Conservation (phyloP, 208 protist genomes). For the Lotmaria passim region DNA sequence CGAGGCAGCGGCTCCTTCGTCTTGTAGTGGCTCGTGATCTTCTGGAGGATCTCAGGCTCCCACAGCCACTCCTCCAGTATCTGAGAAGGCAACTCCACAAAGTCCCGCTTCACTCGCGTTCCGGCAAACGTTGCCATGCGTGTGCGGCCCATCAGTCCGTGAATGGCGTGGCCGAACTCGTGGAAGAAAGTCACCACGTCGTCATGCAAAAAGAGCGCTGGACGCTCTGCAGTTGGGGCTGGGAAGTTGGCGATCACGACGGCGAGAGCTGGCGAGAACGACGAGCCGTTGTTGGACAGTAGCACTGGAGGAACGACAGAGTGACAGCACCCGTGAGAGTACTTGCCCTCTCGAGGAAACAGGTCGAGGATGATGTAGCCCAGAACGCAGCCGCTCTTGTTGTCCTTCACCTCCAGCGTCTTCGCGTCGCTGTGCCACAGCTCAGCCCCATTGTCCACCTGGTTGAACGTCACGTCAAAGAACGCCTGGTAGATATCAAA, state of each 20-base stretch:
- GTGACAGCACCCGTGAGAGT: constrained; percentile 82
- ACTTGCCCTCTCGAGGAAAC: constrained; percentile 89
- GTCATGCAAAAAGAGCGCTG: constrained; percentile 76
- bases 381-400: constrained; percentile 54
- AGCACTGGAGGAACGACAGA: constrained; percentile 76
- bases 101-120: constrained; percentile 83
- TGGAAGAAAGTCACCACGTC: constrained; percentile 92
- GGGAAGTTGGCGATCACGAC: constrained; percentile 89
- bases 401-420: constrained; percentile 77
- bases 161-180: constrained; percentile 91
- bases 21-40: constrained; percentile 85
- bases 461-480: constrained; percentile 79
- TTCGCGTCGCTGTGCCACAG: constrained; percentile 75
- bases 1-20: constrained; percentile 71
- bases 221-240: constrained; percentile 62
- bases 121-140: constrained; percentile 82
- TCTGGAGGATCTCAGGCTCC: constrained; percentile 79
- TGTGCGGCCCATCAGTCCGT: constrained; percentile 77
- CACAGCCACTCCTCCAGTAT: constrained; percentile 93
- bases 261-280: constrained; percentile 74
- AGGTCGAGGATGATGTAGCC: constrained; percentile 87
- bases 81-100: constrained; percentile 91
- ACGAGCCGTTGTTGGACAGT: constrained; percentile 41
- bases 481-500: constrained; percentile 87
- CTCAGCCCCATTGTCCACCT: constrained; percentile 68